A percentile compares a stretch with the other conserved stretches of the same genome.
Conservation (phyloP, 2,329 filamentous ascomycete species). For the Neophaeococcomyces mojaviensis region DNA sequence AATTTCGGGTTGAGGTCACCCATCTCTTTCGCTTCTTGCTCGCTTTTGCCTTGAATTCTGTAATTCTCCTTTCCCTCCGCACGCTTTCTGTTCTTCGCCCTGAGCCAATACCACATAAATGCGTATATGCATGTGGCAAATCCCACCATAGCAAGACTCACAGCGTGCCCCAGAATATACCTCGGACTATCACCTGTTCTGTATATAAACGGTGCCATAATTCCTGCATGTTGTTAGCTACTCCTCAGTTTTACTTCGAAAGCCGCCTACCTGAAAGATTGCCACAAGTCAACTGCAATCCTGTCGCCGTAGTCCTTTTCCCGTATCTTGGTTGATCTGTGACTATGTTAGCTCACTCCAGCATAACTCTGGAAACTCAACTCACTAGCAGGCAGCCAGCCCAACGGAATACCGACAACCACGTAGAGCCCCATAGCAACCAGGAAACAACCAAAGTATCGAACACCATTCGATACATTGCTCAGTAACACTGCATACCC, state of each 20-base stretch:
- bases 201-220: constrained; percentile 64
- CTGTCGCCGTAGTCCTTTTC: constrained; percentile 65
- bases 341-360: constrained; percentile 46
- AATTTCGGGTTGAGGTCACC: constrained; percentile 36
- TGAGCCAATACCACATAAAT: constrained; percentile 49
- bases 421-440: constrained; percentile 66
- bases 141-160: constrained; percentile 52
- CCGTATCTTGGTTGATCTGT: constrained; percentile 67
- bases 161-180: constrained; percentile 56
- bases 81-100: constrained; percentile 39
- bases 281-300: constrained; percentile 62
- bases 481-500: constrained; percentile 64
- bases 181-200: constrained; percentile 44
- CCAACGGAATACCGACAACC: constrained; percentile 47
- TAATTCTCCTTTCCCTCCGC: constrained; percentile 31
- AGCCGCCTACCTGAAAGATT: neutral
- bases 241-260: neutral
- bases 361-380: neutral
- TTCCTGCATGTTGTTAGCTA: constrained; percentile 54
- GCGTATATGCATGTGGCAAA: constrained; percentile 48
- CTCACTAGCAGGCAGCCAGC: constrained; percentile 39
- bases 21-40: constrained; percentile 35
- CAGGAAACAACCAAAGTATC: constrained; percentile 72
- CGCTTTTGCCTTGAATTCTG: constrained; percentile 31
- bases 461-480: constrained; percentile 51